Percentiles rank a stretch among this genome's conserved stretches.
phyloP scores from a whole-genome alignment of 2,329 filamentous ascomycete species.

The Fusarium nygamai region DNA sequence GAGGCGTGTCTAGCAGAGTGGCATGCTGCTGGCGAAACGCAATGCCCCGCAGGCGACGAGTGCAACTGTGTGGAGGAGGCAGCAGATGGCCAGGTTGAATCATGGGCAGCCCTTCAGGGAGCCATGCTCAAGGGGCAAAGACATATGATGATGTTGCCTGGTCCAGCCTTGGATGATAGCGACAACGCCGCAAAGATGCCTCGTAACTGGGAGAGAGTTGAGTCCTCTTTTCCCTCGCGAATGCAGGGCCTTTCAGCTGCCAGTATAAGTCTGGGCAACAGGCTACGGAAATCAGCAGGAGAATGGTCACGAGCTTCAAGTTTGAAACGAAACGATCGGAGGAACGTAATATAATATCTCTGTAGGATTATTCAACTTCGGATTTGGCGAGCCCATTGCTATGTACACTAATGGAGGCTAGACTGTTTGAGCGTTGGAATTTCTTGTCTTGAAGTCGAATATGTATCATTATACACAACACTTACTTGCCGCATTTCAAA shows the following conservation, averaged over 20 bases:
- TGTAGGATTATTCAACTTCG: not conserved
- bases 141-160: constrained; percentile 42
- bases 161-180: constrained; percentile 41
- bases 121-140: constrained; percentile 49
- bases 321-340: constrained; percentile 48
- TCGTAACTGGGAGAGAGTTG: constrained; percentile 44
- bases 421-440: not conserved
- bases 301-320: constrained; percentile 58
- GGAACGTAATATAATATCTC: constrained; percentile 20
- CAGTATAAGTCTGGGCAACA: constrained; percentile 58
- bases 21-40: constrained; percentile 64
- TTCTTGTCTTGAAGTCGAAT: not conserved
- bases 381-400: not conserved
- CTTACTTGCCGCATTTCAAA: not conserved
- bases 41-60: constrained; percentile 72
- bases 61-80: constrained; percentile 70
- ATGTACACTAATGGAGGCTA: not conserved
- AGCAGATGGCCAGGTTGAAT: constrained; percentile 66
- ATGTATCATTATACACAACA: not conserved
- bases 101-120: constrained; percentile 62
- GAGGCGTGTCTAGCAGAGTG: constrained; percentile 68
- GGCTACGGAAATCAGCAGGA: constrained; percentile 60
- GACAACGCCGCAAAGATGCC: constrained; percentile 44
- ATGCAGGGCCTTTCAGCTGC: constrained; percentile 48
- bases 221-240: constrained; percentile 38